A percentile compares a stretch with the other conserved stretches of the same genome.
These are phyloP conservation scores for Gorgonomyces haynaldii DNA, from an alignment of 192 early-diverging fungal genomes.

Conservation along the genomic window DNA sequence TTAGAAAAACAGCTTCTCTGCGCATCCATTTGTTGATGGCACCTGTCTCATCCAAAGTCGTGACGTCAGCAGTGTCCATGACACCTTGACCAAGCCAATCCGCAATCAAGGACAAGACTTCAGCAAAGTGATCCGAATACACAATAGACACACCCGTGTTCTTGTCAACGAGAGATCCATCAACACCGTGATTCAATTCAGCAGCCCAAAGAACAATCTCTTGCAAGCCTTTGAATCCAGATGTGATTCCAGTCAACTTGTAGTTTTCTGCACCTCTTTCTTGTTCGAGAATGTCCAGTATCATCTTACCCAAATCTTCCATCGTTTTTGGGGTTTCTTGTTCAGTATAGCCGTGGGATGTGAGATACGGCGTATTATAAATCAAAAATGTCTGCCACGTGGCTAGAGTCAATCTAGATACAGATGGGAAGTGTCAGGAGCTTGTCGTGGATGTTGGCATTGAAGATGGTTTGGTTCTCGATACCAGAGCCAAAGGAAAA, in stretches of 20 bases:
- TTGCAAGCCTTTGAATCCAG: neutral
- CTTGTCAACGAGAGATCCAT: neutral
- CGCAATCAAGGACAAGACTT: neutral
- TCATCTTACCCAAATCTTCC: neutral
- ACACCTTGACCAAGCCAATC: neutral
- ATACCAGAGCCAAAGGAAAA: slow-evolving; percentile 2
- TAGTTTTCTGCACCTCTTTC: slow-evolving; percentile 8
- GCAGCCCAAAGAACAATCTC: neutral
- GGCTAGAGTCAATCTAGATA: neutral
- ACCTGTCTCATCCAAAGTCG: too few species aligned
- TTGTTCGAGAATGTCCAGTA: neutral
- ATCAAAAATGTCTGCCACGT: neutral
- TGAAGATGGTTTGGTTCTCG: neutral
- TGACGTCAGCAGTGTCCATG: slow-evolving; percentile 1
- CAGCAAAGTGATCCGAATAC: slow-evolving; percentile 3
- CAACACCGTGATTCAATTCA: neutral
- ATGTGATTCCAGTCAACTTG: neutral
- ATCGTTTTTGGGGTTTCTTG: neutral
- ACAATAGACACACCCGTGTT: neutral
- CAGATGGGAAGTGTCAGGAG: neutral
- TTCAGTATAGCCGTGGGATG: neutral
- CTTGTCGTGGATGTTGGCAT: neutral
- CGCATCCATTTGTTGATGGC: too few species aligned
- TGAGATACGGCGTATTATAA: slow-evolving; percentile 1
- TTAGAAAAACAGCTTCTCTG: too few species aligned